Conservation (phyloP, 2,329 filamentous ascomycete species). For the Zymoseptoria brevis region DNA sequence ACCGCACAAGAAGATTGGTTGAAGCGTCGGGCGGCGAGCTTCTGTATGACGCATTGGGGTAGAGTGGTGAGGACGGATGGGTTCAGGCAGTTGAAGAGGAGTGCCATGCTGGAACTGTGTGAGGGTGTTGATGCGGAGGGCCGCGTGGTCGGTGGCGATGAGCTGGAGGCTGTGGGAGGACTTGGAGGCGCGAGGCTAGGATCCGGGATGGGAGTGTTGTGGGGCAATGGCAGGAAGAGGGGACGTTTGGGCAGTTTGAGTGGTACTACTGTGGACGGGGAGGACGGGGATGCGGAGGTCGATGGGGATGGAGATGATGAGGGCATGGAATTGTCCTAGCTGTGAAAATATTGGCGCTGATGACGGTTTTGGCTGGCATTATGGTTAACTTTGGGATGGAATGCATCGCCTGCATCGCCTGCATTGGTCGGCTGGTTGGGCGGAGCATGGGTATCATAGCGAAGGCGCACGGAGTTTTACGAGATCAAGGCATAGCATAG, state of each 20-base stretch:
- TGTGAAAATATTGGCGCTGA: background rate
- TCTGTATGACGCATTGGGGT: slow-evolving; percentile 92
- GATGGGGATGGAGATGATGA: slow-evolving; percentile 25
- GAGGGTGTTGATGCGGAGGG: slow-evolving; percentile 91
- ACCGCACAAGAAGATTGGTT: slow-evolving; percentile 91
- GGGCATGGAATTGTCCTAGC: slow-evolving; percentile 26
- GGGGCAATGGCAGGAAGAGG: slow-evolving; percentile 36
- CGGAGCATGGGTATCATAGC: background rate
- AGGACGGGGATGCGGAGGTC: slow-evolving; percentile 30
- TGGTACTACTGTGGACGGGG: slow-evolving; percentile 36
- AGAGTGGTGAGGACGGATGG: slow-evolving; percentile 82
- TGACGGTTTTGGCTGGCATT: background rate
- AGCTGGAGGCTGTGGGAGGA: slow-evolving; percentile 57
- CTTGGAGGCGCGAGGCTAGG: slow-evolving; percentile 43
- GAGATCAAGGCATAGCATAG: background rate
- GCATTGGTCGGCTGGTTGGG: background rate
- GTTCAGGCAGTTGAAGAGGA: slow-evolving; percentile 71
- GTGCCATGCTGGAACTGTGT: slow-evolving; percentile 79
- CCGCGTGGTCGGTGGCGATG: slow-evolving; percentile 80
- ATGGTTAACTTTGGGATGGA: background rate
- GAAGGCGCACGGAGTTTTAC: background rate
- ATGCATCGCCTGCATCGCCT: background rate
- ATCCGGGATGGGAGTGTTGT: slow-evolving; percentile 28
- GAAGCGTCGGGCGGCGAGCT: slow-evolving; percentile 74
- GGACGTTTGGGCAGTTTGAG: slow-evolving; percentile 36